phyloP scores from a whole-genome alignment of 345 rosid species.

The Cochlearia excelsa region DNA sequence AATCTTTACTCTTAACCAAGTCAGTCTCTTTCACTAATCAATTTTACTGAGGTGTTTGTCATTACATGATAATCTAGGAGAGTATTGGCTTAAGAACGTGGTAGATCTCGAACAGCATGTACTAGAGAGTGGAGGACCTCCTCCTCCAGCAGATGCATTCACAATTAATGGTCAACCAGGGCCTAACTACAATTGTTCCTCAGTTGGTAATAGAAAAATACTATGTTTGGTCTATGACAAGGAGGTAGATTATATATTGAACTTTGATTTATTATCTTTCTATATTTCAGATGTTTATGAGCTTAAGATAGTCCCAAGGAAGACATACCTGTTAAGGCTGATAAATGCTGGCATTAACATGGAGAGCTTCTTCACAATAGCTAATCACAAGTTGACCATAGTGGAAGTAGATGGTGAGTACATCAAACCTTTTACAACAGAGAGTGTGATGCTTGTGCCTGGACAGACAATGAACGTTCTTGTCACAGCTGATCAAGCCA shows the following conservation, averaged over 20 bases:
- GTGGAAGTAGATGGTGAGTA: constrained; percentile 86
- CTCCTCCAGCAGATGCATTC: constrained; percentile 75
- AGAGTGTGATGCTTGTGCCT: constrained; percentile 77
- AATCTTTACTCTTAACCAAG: constrained; percentile 1
- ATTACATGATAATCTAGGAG: constrained; percentile 45
- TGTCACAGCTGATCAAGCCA: constrained; percentile 69
- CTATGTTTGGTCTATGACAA: neutral
- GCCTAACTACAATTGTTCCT: constrained; percentile 78
- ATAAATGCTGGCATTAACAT: constrained; percentile 75
- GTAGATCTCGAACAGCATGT: constrained; percentile 58
- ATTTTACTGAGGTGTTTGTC: constrained; percentile 11
- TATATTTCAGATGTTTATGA: constrained; percentile 57
- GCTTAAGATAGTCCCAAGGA: constrained; percentile 60
- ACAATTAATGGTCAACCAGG: constrained; percentile 89
- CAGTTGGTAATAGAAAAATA: constrained; percentile 44
- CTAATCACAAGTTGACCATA: constrained; percentile 67
- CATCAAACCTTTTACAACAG: constrained; percentile 68
- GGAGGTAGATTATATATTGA: neutral
- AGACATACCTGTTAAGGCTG: constrained; percentile 69
- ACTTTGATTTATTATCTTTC: neutral
- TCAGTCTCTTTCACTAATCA: neutral
- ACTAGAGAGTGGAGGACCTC: constrained; percentile 59
- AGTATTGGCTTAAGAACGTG: constrained; percentile 70
- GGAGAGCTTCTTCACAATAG: constrained; percentile 78
- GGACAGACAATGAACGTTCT: constrained; percentile 88